These are phyloP conservation scores for Pyrenula aspistea DNA, from an alignment of 495 filamentous ascomycete species.

Conservation along the genomic window DNA sequence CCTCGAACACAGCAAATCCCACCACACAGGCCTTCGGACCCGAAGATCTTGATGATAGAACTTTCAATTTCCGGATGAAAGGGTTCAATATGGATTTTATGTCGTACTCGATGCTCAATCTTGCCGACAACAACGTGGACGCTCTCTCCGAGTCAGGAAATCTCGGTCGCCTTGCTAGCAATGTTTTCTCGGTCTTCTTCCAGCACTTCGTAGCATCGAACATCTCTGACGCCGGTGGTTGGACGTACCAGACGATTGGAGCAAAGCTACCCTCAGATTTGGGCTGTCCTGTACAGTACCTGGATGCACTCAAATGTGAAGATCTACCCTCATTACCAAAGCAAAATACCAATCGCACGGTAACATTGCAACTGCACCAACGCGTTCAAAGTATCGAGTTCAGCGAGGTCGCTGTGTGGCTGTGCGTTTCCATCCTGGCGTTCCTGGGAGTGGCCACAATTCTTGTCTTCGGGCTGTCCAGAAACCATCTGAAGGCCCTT, in stretches of 20 bases:
- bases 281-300: conserved; percentile 6
- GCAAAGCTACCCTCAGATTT: conserved; percentile 13
- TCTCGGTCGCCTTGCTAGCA: conserved; percentile 11
- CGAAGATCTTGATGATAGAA: conserved; percentile 21
- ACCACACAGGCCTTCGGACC: conserved; percentile 1
- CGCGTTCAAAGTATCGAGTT: conserved; percentile 19
- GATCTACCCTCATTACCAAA: neutral
- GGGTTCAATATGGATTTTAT: conserved; percentile 28
- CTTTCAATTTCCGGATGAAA: conserved; percentile 22
- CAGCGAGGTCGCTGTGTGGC: conserved; percentile 18
- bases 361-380: conserved; percentile 6
- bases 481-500: neutral
- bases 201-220: conserved; percentile 23
- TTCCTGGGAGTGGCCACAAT: conserved; percentile 18
- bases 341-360: conserved; percentile 1
- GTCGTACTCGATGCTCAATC: conserved; percentile 21
- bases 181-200: conserved; percentile 23
- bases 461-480: conserved; percentile 5
- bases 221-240: conserved; percentile 10
- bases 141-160: conserved; percentile 13
- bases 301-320: neutral
- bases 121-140: conserved; percentile 14
- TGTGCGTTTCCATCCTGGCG: conserved; percentile 22
- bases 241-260: conserved; percentile 18
- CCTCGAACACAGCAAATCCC: conserved; percentile 5